Base-by-base conservation (phyloP, 345 rosid species). In the Anastatica hierochuntica region DNA sequence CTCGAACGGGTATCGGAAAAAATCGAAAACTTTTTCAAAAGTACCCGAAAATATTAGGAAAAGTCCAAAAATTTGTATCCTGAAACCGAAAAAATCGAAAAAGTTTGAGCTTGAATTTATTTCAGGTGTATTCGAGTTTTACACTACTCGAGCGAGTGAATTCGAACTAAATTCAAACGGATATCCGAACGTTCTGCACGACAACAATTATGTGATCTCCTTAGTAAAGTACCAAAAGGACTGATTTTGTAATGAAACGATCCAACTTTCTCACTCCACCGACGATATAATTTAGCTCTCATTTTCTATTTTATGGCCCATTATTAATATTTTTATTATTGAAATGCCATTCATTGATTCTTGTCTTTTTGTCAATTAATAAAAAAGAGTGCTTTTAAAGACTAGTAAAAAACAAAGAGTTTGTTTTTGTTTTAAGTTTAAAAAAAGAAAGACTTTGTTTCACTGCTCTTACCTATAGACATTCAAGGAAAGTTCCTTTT, bases 321-420 rank as follows among this genome's bases (percentile, higher is more conserved):
- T n/a, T n/a, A n/a, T n/a, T n/a, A n/a, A n/a, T n/a, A n/a, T n/a
- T n/a, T n/a, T n/a, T n/a, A n/a, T n/a, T n/a, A n/a, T n/a, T n/a
- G n/a, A n/a, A n/a, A n/a, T n/a, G n/a, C n/a, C n/a, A 24, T 7
- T 24, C 53, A 36, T 3, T 17, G 10, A n/a, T 58, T 27, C n/a
- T 43, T 53, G 41, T 45, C 48, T 1, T 53, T 45, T 63, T 53
- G 53, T 53, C 46, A 36, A 52, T 53, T 15, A 53, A 63, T 53
- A 11, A 31, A 53, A n/a, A n/a, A n/a, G n/a, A n/a, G n/a, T n/a
- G n/a, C 39, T 60, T 42, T 50, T 50, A 43, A 21, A 61, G 58
- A 34, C 52, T 33, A 50, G 50, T 15, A 33, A 23, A 3, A 23
- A 23, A 23, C 3, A 61, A 50, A 49, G 35, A 50, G 8, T 60